A percentile compares a stretch with the other conserved stretches of the same genome.
phyloP scores from a whole-genome alignment of 106 monocot genomes.

The Allium sativum region DNA sequence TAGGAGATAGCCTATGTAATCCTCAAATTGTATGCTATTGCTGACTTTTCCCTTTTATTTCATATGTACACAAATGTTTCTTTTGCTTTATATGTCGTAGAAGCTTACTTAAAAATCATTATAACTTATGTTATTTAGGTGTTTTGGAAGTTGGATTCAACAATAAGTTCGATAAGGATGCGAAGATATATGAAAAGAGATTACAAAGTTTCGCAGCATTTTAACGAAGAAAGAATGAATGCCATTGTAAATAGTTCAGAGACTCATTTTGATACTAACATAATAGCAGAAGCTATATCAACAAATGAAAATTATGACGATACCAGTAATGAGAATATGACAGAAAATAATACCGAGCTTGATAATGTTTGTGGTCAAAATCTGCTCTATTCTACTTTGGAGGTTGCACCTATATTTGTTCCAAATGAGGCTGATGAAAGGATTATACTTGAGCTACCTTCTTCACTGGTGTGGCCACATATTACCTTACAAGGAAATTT shows the following conservation, averaged over 20 bases:
- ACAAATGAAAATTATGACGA: slow-evolving; percentile 39
- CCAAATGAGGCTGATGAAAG: slow-evolving; percentile 87
- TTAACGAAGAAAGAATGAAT: slow-evolving; percentile 14
- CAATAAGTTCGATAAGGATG: slow-evolving; percentile 84
- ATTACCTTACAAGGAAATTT: slow-evolving; percentile 81
- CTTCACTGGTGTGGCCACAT: slow-evolving; percentile 75
- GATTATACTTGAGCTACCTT: slow-evolving; percentile 73
- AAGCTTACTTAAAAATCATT: background rate
- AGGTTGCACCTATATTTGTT: slow-evolving; percentile 47
- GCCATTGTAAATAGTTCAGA: slow-evolving; percentile 13
- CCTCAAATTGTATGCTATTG: slow-evolving; percentile 34
- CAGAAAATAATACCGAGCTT: slow-evolving; percentile 7
- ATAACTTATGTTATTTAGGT: slow-evolving; percentile 24
- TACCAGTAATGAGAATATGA: slow-evolving; percentile 39
- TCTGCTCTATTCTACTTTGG: slow-evolving; percentile 33
- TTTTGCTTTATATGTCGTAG: background rate
- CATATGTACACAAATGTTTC: background rate
- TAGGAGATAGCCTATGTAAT: slow-evolving; percentile 39
- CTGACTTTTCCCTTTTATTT: slow-evolving; percentile 3
- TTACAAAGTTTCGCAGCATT: slow-evolving; percentile 59
- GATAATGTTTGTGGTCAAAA: slow-evolving; percentile 28
- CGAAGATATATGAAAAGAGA: slow-evolving; percentile 80
- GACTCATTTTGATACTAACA: slow-evolving; percentile 32
- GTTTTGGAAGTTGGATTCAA: slow-evolving; percentile 78
- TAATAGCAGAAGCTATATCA: slow-evolving; percentile 64